These are phyloP conservation scores for Epichloe elymi DNA, from an alignment of 2,329 filamentous ascomycete genomes.

Conservation along the genomic window DNA sequence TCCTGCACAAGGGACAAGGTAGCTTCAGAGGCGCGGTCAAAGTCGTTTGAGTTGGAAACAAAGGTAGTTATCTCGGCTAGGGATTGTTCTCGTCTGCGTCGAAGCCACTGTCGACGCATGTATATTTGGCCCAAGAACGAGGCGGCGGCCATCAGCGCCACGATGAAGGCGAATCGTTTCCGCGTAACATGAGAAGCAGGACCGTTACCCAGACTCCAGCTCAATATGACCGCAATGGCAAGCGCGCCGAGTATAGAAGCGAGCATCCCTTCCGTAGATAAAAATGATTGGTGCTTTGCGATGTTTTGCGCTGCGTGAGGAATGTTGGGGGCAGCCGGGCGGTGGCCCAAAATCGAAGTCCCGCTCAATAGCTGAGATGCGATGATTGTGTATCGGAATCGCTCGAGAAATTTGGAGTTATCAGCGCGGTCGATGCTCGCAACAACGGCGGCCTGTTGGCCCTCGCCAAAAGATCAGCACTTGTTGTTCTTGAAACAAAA, in stretches of 20 bases:
- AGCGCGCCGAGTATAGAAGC: slow-evolving; percentile 40
- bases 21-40: slow-evolving; percentile 64
- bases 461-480: neutral
- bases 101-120: slow-evolving; percentile 67
- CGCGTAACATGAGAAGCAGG: slow-evolving; percentile 39
- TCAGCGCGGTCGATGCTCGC: slow-evolving; percentile 63
- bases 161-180: slow-evolving; percentile 37
- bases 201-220: slow-evolving; percentile 50
- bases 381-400: slow-evolving; percentile 86
- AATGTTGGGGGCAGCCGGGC: slow-evolving; percentile 11
- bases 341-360: slow-evolving; percentile 36
- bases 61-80: slow-evolving; percentile 56
- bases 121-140: slow-evolving; percentile 52
- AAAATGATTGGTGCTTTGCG: slow-evolving; percentile 15
- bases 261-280: slow-evolving; percentile 33
- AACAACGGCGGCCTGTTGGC: slow-evolving; percentile 51
- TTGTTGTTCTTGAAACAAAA: neutral
- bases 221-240: slow-evolving; percentile 56
- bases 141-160: slow-evolving; percentile 39
- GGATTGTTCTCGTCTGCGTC: slow-evolving; percentile 62
- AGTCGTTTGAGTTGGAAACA: slow-evolving; percentile 62
- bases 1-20: slow-evolving; percentile 78
- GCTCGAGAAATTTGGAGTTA: slow-evolving; percentile 76
- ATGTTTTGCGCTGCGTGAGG: slow-evolving; percentile 6
- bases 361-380: slow-evolving; percentile 79